Percentiles rank a stretch among this genome's conserved stretches.
phyloP scores from a whole-genome alignment of 2,329 filamentous ascomycete species.

The Reticulascus tulasneorum region DNA sequence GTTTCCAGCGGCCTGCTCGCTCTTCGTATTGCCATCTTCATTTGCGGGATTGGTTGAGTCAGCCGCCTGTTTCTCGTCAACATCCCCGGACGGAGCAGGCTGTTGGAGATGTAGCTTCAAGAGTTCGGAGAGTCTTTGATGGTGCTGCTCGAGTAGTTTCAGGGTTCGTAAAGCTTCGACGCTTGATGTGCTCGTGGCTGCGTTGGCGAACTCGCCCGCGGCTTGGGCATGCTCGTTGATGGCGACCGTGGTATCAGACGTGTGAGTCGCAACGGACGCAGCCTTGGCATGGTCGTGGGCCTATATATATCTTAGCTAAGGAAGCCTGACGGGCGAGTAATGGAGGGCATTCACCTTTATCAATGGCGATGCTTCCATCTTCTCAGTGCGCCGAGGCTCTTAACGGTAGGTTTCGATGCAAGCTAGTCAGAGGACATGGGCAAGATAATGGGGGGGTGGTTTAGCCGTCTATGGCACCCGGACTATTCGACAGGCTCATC shows the following conservation, averaged over 20 bases:
- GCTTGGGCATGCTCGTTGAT: slow-evolving; percentile 85
- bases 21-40: slow-evolving; percentile 16
- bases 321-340: too few relatives aligned
- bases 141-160: slow-evolving; percentile 80
- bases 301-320: slow-evolving; percentile 33
- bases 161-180: slow-evolving; percentile 78
- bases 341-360: slow-evolving; percentile 51
- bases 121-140: slow-evolving; percentile 76
- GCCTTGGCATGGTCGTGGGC: slow-evolving; percentile 87
- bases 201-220: slow-evolving; percentile 82
- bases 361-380: slow-evolving; percentile 69
- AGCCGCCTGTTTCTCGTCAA: slow-evolving; percentile 31
- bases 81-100: slow-evolving; percentile 33
- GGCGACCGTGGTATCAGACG: slow-evolving; percentile 72
- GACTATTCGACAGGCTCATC: too few relatives aligned
- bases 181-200: slow-evolving; percentile 65
- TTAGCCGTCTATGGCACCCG: too few relatives aligned
- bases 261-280: slow-evolving; percentile 71
- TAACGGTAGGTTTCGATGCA: too few relatives aligned
- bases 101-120: slow-evolving; percentile 65
- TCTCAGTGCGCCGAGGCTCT: too few relatives aligned
- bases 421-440: too few relatives aligned
- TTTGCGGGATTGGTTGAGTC: slow-evolving; percentile 2
- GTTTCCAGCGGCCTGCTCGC: slow-evolving; percentile 13
- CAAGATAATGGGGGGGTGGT: too few relatives aligned